Evolutionary conservation across 257 asterid species (phyloP), one percentile per base, ranked within the genome.

Genomic region (Mitragyna speciosa): DNA sequence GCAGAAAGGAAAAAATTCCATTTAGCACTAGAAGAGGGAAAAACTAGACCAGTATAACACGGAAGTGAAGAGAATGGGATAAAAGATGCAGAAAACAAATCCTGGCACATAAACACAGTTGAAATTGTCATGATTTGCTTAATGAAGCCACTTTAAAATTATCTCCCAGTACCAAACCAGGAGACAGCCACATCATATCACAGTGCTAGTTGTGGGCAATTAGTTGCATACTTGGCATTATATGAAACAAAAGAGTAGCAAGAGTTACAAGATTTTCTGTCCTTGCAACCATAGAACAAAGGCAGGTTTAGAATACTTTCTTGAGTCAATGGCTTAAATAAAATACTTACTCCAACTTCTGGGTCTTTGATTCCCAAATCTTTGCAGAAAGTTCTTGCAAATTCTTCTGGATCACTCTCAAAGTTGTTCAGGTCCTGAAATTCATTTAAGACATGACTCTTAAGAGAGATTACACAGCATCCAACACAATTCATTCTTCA

Each of bases 331-430:
- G 54, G 56, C 68, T 56, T 51, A 80, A 65, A 78, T 41, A 31
- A 71, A 80, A 63, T 75, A 76, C 97, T 91, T 92, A 95, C 99
- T 79, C 96, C 98, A 88, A 91, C 98, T 94, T 96, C 99, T 30
- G 96, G 96, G 84, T 96, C 98, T 83, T 92, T 97, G 76, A 96
- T 92, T 83, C 89, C 95, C 96, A 92, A 81, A 87, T 96, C 99
- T 84, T 91, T 89, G 90, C 98, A 94, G 83, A 96, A 92, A 7
- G 79, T 87, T 85, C 97, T 91, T 58, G 99, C 94, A 87, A 94
- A 96, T 89, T 94, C 99, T 90, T 96, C 98, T 63, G 98, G 99
- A 80, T 96, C 97, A 58, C 99, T 92, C 89, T 96, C 99, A 86
- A 92, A 96, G 87, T 94, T 96, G 92, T 96, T 96, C 87, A 94